Evolutionary conservation across 495 filamentous ascomycete species (phyloP), one percentile per base, ranked within the genome.

Genomic region (Chaetomium cochliodes): DNA sequence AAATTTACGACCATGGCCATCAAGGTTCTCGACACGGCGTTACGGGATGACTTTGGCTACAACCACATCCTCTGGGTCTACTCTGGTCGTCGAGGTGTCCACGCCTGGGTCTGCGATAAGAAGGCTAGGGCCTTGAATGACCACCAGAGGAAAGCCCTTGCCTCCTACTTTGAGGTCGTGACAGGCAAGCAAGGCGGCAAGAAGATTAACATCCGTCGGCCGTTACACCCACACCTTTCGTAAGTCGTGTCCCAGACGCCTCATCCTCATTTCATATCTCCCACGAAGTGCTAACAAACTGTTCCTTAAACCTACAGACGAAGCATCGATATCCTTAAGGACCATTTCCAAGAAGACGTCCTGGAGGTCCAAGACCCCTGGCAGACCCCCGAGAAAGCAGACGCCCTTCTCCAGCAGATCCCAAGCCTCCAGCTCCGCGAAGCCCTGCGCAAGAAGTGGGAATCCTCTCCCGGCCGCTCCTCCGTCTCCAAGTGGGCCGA

Each of bases 31-130:
- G 92, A 97, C 73, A 83, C 85, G 5, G 91, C 91, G 2, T 74
- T 98, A 58, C 82, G 90, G 64, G 92, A 98, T 2, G 94, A 98
- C 76, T 96, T 98, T 73, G 94, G 92, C 25, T 98, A 97, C 73
- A 85, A 91, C 70, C 93, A 98, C 74, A 92, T 98, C 67, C 82
- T 98, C 69, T 98, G 94, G 94, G 93, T 98, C 1, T 98, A 97
- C 76, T 98, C 94, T 0, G 94, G 94, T 41, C 89, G 94, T 72
- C 86, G 94, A 85, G 94, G 94, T 75, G 92, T 88, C 18, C 94
- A 98, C 87, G 94, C 93, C 9, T 98, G 94, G 94, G 90, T 98
- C n/a, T 97, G 93, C 73, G 94, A 98, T 76, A 89, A 88, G 64
- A 86, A 87, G 54, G 94, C 92, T 5, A 84, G 94, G 63, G 80